A percentile compares a stretch with the other conserved stretches of the same genome.
phyloP scores from a whole-genome alignment of 2,329 filamentous ascomycete genomes.

The Fusarium proliferatum region DNA sequence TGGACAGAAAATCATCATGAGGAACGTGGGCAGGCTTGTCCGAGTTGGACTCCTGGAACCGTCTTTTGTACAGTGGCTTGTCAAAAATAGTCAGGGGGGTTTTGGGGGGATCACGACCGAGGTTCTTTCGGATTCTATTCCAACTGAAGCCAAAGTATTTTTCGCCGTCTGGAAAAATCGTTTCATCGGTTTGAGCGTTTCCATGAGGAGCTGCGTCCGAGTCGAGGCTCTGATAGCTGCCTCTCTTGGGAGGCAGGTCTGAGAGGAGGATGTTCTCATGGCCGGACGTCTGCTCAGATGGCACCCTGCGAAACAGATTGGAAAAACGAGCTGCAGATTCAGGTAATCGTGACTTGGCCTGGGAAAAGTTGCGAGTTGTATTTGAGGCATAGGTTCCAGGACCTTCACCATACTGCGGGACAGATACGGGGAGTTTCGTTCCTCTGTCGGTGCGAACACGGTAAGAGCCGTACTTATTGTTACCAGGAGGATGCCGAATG shows the following conservation, averaged over 20 bases:
- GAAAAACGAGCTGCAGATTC: conserved; percentile 44
- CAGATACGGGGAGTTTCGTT: conserved; percentile 31
- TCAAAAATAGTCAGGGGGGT: conserved; percentile 38
- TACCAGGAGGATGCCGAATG: conserved; percentile 42
- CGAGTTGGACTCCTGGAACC: conserved; percentile 17
- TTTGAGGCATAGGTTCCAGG: conserved; percentile 36
- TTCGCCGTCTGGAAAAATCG: not conserved
- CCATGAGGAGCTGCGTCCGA: conserved; percentile 37
- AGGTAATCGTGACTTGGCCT: conserved; percentile 35
- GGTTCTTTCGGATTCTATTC: conserved; percentile 42
- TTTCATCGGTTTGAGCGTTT: not conserved
- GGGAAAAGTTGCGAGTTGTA: conserved; percentile 34
- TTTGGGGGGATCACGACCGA: conserved; percentile 40
- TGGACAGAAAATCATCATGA: conserved; percentile 39
- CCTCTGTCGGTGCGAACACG: conserved; percentile 40
- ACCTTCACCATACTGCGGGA: conserved; percentile 35
- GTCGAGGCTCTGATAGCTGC: conserved; percentile 49
- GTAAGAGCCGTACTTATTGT: conserved; percentile 16
- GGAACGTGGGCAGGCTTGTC: conserved; percentile 29
- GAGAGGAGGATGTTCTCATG: conserved; percentile 26
- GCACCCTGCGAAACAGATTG: conserved; percentile 41
- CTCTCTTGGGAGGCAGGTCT: conserved; percentile 41
- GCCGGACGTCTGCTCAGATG: not conserved
- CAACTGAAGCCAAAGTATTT: conserved; percentile 43
- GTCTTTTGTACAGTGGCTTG: conserved; percentile 37